Conservation (phyloP, 306 rosid genomes). For the Casuarina cunninghamiana region DNA sequence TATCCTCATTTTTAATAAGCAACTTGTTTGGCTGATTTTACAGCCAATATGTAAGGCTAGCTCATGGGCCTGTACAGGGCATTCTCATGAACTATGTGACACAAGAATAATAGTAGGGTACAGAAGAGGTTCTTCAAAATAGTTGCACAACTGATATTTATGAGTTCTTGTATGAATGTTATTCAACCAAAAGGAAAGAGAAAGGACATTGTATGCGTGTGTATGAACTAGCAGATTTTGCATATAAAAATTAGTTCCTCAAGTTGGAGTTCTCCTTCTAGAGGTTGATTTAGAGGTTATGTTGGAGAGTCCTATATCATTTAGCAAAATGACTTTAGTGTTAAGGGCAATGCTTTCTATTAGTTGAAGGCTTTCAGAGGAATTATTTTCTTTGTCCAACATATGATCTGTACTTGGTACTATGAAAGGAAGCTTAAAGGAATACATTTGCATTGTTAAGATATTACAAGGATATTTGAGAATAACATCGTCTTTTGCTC, state of each 20-base stretch:
- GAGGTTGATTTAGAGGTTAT: conserved; percentile 4
- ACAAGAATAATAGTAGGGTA: neutral
- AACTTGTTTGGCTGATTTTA: neutral
- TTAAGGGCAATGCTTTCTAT: neutral
- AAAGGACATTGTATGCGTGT: neutral
- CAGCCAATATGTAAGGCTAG: neutral
- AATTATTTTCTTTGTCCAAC: neutral
- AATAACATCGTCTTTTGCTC: neutral
- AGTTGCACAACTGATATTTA: neutral
- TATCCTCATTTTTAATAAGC: neutral
- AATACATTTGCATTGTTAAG: neutral
- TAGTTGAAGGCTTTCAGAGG: neutral
- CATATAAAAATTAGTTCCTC: neutral
- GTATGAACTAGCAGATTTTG: conserved; percentile 3
- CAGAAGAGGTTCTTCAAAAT: conserved; percentile 9
- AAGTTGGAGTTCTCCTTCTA: conserved; percentile 9
- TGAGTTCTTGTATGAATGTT: neutral
- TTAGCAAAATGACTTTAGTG: neutral
- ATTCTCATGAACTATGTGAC: neutral
- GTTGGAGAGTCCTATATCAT: neutral
- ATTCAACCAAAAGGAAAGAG: neutral
- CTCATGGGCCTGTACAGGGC: conserved; percentile 11
- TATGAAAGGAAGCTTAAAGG: neutral
- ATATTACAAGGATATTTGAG: neutral
- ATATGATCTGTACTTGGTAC: neutral